Evolutionary conservation across 2,329 filamentous ascomycete species (phyloP), one percentile per base, ranked within the genome.

Genomic region (Pleoardoris graminearum): DNA sequence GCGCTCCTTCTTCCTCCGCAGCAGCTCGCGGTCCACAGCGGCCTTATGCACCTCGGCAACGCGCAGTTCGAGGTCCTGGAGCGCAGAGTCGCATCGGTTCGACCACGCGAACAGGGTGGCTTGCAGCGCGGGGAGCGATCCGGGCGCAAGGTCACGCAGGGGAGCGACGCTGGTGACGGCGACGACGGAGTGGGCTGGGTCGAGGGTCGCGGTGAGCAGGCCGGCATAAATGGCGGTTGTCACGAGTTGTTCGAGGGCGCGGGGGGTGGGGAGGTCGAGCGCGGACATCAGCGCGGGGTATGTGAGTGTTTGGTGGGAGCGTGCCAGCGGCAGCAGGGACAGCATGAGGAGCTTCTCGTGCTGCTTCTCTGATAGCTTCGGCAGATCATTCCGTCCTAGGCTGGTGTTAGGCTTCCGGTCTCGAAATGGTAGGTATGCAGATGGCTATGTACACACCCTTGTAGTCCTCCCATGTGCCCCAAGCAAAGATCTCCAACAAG

Each of bases 401-500:
- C 3, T 17, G 32, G 3, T 29, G 37, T 48, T 50, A 52, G 38
- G 22, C 4, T 48, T 19, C 14, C 7, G 16, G 35, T 32, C 23
- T 5, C 30, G 37, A 16, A n/a, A 5, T 27, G 36, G 32, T 43
- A 35, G 30, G 22, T 39, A n/a, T 7, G 17, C 6, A n/a, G n/a
- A n/a, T n/a, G n/a, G n/a, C n/a, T n/a, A 12, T 32, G 19, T 45
- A 29, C 69, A 50, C 67, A 85, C 84, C 70, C 71, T 82, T 80
- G 78, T 96, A 97, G 63, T 87, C 84, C 54, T 83, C 78, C 79
- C 91, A 97, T 54, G 91, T 96, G 55, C 93, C 94, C 80, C 94
- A 91, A 53, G 91, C 90, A 76, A 99, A 99, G 66, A 95, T 87
- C 74, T 92, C 83, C 38, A 99, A 86, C 12, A 96, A 82, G 1